These are phyloP conservation scores for Aquilaria yunnanensis DNA, from an alignment of 345 rosid genomes.

Conservation along the genomic window DNA sequence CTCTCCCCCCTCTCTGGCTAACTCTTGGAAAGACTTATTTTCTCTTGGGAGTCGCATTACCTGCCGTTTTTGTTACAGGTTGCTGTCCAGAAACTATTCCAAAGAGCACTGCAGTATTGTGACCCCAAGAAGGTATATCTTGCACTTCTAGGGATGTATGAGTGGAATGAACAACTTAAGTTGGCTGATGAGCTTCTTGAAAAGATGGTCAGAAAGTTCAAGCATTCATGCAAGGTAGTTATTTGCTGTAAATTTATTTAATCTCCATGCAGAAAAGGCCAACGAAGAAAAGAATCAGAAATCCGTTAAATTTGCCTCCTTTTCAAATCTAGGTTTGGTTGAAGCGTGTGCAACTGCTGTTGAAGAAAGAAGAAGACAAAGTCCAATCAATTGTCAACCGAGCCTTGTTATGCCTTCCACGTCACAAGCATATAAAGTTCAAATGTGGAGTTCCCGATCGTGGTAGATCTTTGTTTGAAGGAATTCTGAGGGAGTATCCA, in stretches of 20 bases:
- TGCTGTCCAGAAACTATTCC: constrained; percentile 72
- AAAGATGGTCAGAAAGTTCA: constrained; percentile 82
- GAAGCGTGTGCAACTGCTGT: constrained; percentile 45
- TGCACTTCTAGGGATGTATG: constrained; percentile 78
- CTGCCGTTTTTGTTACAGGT: too few species aligned
- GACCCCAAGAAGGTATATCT: constrained; percentile 77
- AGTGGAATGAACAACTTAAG: constrained; percentile 70
- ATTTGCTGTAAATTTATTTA: neutral
- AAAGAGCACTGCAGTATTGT: constrained; percentile 83
- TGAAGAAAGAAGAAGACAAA: constrained; percentile 52
- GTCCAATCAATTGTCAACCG: constrained; percentile 62
- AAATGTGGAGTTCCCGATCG: constrained; percentile 84
- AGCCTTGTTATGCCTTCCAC: constrained; percentile 76
- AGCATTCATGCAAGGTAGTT: constrained; percentile 85
- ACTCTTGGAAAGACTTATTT: too few species aligned
- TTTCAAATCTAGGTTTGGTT: constrained; percentile 62
- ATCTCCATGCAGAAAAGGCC: too few species aligned
- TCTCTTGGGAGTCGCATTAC: too few species aligned
- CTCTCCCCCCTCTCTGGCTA: too few species aligned
- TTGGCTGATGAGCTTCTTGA: constrained; percentile 69
- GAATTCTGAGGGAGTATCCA: constrained; percentile 78
- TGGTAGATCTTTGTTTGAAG: constrained; percentile 87
- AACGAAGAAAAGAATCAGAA: neutral
- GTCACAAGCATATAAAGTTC: constrained; percentile 77
- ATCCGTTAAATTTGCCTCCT: neutral